phyloP scores from a whole-genome alignment of 2,329 filamentous ascomycete species.

The Dactylellina leptospora region DNA sequence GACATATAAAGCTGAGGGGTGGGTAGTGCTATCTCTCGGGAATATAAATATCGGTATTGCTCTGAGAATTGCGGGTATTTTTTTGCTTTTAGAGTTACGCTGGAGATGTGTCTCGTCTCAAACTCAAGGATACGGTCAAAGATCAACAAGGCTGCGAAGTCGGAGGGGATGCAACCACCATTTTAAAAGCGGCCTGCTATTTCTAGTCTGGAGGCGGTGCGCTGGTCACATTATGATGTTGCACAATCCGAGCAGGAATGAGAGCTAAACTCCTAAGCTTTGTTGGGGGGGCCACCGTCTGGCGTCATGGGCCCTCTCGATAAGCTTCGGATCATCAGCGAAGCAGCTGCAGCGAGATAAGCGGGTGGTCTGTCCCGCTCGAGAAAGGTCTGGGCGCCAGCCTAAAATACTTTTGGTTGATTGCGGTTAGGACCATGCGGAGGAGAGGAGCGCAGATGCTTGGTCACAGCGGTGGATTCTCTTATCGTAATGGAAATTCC shows the following conservation, averaged over 20 bases:
- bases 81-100: not conserved
- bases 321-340: conserved; percentile 54
- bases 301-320: conserved; percentile 42
- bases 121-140: conserved; percentile 22
- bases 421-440: conserved; percentile 14
- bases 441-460: conserved; percentile 32
- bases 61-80: not conserved
- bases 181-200: conserved; percentile 22
- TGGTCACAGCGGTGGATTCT: not conserved
- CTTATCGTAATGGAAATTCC: conserved; percentile 45
- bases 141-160: not conserved
- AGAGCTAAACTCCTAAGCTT: not conserved
- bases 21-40: no score
- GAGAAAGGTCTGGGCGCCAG: conserved; percentile 14
- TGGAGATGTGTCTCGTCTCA: conserved; percentile 18
- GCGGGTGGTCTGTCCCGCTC: conserved; percentile 43
- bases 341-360: conserved; percentile 51
- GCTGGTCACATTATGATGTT: conserved; percentile 37
- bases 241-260: conserved; percentile 25
- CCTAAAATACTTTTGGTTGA: conserved; percentile 22
- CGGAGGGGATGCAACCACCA: conserved; percentile 27
- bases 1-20: no score
- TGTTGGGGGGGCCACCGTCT: conserved; percentile 27
- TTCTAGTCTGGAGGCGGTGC: conserved; percentile 3
- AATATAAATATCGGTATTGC: no score